Evolutionary conservation across 148 eudicot species (phyloP).

Genomic region (Salicornia ramosissima): DNA sequence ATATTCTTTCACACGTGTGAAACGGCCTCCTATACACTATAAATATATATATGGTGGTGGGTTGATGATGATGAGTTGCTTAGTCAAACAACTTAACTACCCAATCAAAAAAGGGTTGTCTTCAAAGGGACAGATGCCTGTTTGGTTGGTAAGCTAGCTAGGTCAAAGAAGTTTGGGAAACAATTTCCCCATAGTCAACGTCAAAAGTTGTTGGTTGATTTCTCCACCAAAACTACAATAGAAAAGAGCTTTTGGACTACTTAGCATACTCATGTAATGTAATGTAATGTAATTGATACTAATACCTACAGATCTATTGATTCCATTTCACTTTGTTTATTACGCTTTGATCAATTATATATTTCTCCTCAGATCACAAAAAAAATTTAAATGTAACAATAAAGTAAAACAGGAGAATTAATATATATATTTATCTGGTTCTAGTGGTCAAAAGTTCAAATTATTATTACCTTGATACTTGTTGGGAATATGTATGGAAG

Average conservation of each 20-base stretch:
- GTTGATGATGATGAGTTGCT: conserved; percentile 11
- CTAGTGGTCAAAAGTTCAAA: too few species aligned
- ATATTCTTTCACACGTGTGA: conserved; percentile 15
- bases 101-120: conserved; percentile 15
- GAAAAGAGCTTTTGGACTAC: neutral
- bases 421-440: too few species aligned
- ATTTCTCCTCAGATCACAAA: too few species aligned
- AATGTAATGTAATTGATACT: too few species aligned
- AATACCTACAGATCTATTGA: too few species aligned
- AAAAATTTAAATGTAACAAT: too few species aligned
- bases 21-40: neutral
- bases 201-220: conserved; percentile 37
- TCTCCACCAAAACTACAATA: conserved; percentile 29
- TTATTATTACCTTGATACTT: too few species aligned
- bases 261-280: too few species aligned
- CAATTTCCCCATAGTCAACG: conserved; percentile 17
- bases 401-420: too few species aligned
- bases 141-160: conserved; percentile 29
- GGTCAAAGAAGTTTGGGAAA: conserved; percentile 26
- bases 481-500: too few species aligned
- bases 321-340: too few species aligned
- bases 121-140: conserved; percentile 23
- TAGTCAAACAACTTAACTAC: conserved; percentile 24
- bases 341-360: too few species aligned
- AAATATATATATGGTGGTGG: conserved; percentile 12